Evolutionary conservation across 2,329 filamentous ascomycete species (phyloP).

Genomic region (Diplodia mutila): DNA sequence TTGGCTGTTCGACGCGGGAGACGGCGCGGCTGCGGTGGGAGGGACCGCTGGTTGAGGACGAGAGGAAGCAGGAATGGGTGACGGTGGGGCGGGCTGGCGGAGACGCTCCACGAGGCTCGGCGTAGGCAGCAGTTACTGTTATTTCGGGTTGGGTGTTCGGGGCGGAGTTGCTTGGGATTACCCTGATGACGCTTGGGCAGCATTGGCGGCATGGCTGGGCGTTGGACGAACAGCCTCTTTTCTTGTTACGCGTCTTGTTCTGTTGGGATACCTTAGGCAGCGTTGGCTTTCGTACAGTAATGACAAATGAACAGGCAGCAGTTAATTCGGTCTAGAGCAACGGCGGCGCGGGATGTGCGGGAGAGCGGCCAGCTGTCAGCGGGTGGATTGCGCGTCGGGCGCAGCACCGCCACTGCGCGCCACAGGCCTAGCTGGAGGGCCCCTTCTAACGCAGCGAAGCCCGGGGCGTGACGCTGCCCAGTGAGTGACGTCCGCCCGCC

Average conservation of each 20-base stretch:
- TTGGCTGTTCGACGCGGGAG: slow-evolving; percentile 56
- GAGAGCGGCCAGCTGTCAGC: slow-evolving; percentile 18
- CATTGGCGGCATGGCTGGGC: slow-evolving; percentile 22
- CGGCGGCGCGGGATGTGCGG: slow-evolving; percentile 18
- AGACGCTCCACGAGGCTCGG: slow-evolving; percentile 38
- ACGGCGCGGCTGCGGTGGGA: slow-evolving; percentile 47
- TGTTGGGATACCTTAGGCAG: slow-evolving; percentile 13
- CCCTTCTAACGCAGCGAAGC: slow-evolving; percentile 10
- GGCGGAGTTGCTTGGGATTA: slow-evolving; percentile 17
- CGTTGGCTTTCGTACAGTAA: slow-evolving; percentile 3
- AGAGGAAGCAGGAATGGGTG: slow-evolving; percentile 51
- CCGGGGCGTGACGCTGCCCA: slow-evolving; percentile 24
- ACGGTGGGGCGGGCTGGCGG: slow-evolving; percentile 55
- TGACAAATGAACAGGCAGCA: slow-evolving; percentile 18
- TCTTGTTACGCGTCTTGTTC: not conserved
- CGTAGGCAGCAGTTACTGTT: slow-evolving; percentile 5
- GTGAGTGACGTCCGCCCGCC: slow-evolving; percentile 22
- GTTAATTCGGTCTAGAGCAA: not conserved
- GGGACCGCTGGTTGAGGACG: slow-evolving; percentile 49
- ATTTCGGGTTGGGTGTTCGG: slow-evolving; percentile 6
- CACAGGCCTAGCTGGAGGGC: slow-evolving; percentile 9
- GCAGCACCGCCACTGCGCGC: slow-evolving; percentile 15
- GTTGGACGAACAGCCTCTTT: slow-evolving; percentile 8
- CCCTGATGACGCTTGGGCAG: slow-evolving; percentile 20
- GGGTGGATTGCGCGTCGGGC: slow-evolving; percentile 19